Conservation (phyloP, 768 basidiomycete species). For the Neoboletus subvelutipes region DNA sequence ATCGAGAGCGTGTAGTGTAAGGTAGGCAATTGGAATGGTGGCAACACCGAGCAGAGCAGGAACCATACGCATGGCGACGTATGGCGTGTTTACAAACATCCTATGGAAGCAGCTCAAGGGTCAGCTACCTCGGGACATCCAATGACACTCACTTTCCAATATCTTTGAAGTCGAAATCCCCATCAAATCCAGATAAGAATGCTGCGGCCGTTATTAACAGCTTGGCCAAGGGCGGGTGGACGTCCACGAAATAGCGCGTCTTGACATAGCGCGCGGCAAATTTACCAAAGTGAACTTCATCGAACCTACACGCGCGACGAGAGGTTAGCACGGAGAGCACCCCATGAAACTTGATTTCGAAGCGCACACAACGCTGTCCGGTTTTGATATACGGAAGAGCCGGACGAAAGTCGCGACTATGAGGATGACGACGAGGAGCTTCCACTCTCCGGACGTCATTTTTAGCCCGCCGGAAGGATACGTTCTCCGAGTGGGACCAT, state of each 20-base stretch:
- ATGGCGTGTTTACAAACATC: slow-evolving; percentile 84
- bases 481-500: slow-evolving; percentile 49
- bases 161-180: slow-evolving; percentile 95
- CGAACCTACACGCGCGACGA: slow-evolving; percentile 59
- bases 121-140: background rate
- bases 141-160: slow-evolving; percentile 79
- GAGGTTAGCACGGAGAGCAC: background rate
- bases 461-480: slow-evolving; percentile 59
- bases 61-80: slow-evolving; percentile 96
- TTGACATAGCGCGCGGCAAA: slow-evolving; percentile 95
- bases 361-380: slow-evolving; percentile 89
- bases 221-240: slow-evolving; percentile 96
- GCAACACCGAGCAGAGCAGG: slow-evolving; percentile 87
- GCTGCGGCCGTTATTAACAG: slow-evolving; percentile 90
- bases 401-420: slow-evolving; percentile 79
- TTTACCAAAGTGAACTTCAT: slow-evolving; percentile 98
- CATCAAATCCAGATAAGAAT: slow-evolving; percentile 85
- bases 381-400: slow-evolving; percentile 80
- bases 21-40: slow-evolving; percentile 87
- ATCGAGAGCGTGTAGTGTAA: slow-evolving; percentile 90
- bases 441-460: slow-evolving; percentile 72
- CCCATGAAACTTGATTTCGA: background rate
- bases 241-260: slow-evolving; percentile 88
- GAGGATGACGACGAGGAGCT: slow-evolving; percentile 63
- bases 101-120: slow-evolving; percentile 39